phyloP scores from a whole-genome alignment of 257 asterid genomes.

The Solanum boliviense region DNA sequence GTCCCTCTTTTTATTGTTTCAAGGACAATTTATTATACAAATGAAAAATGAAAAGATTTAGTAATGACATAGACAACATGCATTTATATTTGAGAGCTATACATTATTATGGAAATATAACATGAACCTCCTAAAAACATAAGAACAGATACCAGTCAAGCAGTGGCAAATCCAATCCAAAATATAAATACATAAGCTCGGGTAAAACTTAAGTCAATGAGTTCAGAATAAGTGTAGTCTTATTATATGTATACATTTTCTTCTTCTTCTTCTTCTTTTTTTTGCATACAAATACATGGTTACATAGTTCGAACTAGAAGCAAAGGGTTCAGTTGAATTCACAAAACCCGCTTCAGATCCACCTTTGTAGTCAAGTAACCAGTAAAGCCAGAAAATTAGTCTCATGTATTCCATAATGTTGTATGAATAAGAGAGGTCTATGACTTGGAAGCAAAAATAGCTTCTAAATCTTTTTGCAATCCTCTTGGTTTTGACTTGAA shows the following conservation, averaged over 20 bases:
- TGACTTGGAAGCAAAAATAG: conserved; percentile 73
- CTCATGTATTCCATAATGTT: neutral
- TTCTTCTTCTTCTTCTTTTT: too few relatives aligned
- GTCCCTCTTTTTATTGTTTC: neutral
- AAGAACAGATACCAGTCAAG: neutral
- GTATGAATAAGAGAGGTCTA: neutral
- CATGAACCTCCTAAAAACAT: neutral
- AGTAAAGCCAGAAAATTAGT: neutral
- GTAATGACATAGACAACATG: neutral
- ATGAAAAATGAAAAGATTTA: neutral
- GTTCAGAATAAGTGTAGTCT: neutral
- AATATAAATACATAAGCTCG: neutral
- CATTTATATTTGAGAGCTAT: neutral
- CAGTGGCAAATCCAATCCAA: neutral
- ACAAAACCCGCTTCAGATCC: neutral
- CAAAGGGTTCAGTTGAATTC: neutral
- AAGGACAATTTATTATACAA: neutral
- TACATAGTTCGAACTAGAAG: neutral
- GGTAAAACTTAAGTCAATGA: neutral
- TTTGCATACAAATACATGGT: neutral
- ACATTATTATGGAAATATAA: neutral
- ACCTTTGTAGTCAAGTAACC: neutral
- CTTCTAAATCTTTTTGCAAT: conserved; percentile 68
- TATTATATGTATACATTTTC: neutral
- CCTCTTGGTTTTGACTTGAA: conserved; percentile 51